These are phyloP conservation scores for Trichosporon inkin DNA, from an alignment of 1,284 basidiomycete genomes.

Conservation along the genomic window DNA sequence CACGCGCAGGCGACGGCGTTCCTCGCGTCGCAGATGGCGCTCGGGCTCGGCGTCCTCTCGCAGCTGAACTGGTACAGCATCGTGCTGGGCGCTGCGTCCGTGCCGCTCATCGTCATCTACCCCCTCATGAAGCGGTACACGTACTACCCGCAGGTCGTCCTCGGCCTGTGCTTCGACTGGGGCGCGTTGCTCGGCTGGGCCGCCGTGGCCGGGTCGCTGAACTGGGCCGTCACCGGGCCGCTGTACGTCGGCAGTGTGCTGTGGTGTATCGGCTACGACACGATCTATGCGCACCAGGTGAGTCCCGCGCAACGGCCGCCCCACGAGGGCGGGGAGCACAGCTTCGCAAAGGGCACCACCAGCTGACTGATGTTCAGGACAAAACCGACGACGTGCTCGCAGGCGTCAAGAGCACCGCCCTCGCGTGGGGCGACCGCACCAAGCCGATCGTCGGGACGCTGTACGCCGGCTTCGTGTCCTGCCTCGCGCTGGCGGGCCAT, in stretches of 20 bases:
- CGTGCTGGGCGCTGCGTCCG: slow-evolving; percentile 79
- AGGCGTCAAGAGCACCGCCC: slow-evolving; percentile 89
- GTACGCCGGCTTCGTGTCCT: slow-evolving; percentile 67
- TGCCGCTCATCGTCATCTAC: slow-evolving; percentile 82
- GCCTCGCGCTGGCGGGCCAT: slow-evolving; percentile 73
- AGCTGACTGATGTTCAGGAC: slow-evolving; percentile 60
- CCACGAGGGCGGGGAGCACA: background rate
- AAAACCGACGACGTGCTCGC: slow-evolving; percentile 83
- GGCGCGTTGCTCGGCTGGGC: slow-evolving; percentile 95
- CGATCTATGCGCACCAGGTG: slow-evolving; percentile 96
- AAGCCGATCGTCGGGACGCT: slow-evolving; percentile 72
- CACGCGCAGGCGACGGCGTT: slow-evolving; percentile 73
- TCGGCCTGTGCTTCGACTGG: slow-evolving; percentile 96
- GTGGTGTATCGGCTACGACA: slow-evolving; percentile 97
- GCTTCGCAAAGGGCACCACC: background rate
- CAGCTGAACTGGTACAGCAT: slow-evolving; percentile 97
- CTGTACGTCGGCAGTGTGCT: slow-evolving; percentile 83
- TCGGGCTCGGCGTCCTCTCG: slow-evolving; percentile 81
- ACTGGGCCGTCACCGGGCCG: slow-evolving; percentile 81
- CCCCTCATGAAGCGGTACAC: slow-evolving; percentile 98
- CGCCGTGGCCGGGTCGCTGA: slow-evolving; percentile 73
- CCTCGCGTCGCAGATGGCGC: slow-evolving; percentile 74
- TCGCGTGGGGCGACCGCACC: slow-evolving; percentile 77
- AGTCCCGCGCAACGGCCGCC: too few relatives aligned
- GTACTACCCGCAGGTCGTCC: slow-evolving; percentile 90